A percentile compares a stretch with the other conserved stretches of the same genome.
Conservation (phyloP, 345 rosid species). For the Salix viminalis region DNA sequence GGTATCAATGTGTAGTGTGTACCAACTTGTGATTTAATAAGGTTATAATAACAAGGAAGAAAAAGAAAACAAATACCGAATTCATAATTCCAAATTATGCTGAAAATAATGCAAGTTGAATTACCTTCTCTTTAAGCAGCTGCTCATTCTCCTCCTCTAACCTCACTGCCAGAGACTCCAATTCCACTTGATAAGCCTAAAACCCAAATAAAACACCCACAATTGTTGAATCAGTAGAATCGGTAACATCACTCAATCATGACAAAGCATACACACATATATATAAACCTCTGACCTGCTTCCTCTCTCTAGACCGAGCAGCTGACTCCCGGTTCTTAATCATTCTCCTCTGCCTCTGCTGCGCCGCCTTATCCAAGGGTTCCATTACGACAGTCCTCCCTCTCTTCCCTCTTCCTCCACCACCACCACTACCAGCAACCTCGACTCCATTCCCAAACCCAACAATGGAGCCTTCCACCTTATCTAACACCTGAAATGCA, state of each 20-base stretch:
- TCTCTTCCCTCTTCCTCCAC: conserved; percentile 66
- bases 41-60: neutral
- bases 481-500: conserved; percentile 55
- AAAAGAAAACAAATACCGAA: neutral
- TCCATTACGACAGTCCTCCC: conserved; percentile 54
- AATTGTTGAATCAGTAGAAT: neutral
- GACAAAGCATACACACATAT: too few species aligned
- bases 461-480: conserved; percentile 46
- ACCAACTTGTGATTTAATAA: neutral
- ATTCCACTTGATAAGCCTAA: conserved; percentile 86
- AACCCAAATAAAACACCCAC: conserved; percentile 1
- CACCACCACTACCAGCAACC: neutral
- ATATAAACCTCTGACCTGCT: conserved; percentile 45
- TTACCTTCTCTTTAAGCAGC: conserved; percentile 70
- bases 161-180: conserved; percentile 67
- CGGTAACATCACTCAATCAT: neutral
- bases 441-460: conserved; percentile 50
- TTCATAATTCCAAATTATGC: neutral
- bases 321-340: conserved; percentile 98
- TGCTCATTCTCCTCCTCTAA: conserved; percentile 73
- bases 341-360: conserved; percentile 95
- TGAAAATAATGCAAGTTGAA: neutral
- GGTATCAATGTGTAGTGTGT: neutral
- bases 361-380: conserved; percentile 76
- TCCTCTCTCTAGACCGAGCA: conserved; percentile 92